Evolutionary conservation across 805 yeast species (phyloP).

Genomic region (Pichia cabralensis): DNA sequence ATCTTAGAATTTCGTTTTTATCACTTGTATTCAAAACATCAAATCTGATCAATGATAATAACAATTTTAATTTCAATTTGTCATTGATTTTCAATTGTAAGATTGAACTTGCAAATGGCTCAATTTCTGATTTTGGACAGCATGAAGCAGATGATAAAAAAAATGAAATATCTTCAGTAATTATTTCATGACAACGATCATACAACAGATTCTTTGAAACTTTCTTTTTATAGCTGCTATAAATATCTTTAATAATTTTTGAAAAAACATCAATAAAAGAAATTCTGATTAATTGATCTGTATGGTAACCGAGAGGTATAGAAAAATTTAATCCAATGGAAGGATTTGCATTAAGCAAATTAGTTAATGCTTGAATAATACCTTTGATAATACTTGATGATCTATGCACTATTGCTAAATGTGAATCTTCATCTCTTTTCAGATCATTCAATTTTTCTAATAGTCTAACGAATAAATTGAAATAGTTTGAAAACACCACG

Average conservation of each 20-base stretch:
- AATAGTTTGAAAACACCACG: constrained; percentile 59
- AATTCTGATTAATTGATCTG: constrained; percentile 51
- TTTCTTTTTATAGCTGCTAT: constrained; percentile 14
- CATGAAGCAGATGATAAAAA: constrained; percentile 44
- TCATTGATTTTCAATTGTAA: constrained; percentile 42
- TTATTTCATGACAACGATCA: constrained; percentile 9
- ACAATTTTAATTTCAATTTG: constrained; percentile 30
- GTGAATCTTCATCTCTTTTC: constrained; percentile 7
- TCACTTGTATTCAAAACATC: constrained; percentile 54
- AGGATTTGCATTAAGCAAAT: constrained; percentile 60
- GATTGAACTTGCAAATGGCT: constrained; percentile 57
- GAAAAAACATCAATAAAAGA: constrained; percentile 74
- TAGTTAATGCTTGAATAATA: constrained; percentile 56
- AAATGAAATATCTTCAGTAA: constrained; percentile 29
- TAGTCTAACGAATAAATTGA: constrained; percentile 47
- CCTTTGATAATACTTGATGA: constrained; percentile 48
- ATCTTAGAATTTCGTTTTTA: constrained; percentile 64
- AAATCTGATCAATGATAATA: constrained; percentile 43
- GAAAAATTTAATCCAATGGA: constrained; percentile 72
- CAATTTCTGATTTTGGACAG: constrained; percentile 63
- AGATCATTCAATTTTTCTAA: constrained; percentile 33
- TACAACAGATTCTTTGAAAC: constrained; percentile 6
- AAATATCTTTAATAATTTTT: constrained; percentile 37
- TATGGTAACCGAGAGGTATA: constrained; percentile 69
- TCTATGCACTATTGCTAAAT: constrained; percentile 36